phyloP scores from a whole-genome alignment of 331 rosid species.

The Quercus phellos region DNA sequence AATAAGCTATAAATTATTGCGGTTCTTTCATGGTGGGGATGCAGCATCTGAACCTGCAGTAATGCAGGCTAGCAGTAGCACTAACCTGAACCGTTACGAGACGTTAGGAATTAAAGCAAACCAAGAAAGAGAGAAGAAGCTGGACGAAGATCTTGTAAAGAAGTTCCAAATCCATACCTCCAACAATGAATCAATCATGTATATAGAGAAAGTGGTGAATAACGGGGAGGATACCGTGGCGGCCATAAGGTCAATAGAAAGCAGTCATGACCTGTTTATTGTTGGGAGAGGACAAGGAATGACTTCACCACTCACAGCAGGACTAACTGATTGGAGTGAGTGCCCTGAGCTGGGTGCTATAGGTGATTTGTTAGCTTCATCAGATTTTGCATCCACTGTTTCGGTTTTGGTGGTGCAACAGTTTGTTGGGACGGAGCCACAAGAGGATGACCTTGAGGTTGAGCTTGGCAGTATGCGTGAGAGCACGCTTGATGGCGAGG shows the following conservation, averaged over 20 bases:
- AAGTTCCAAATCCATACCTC: conserved; percentile 32
- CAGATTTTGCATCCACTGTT: conserved; percentile 68
- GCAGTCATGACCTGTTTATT: conserved; percentile 51
- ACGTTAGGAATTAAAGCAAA: conserved; percentile 32
- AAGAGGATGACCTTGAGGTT: conserved; percentile 7
- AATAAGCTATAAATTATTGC: no score
- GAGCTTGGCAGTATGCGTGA: not conserved
- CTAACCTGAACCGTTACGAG: not conserved
- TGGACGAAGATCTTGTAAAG: conserved; percentile 44
- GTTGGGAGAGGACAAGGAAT: conserved; percentile 76
- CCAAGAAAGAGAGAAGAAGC: conserved; percentile 30
- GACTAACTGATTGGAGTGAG: conserved; percentile 91
- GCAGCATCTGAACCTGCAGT: no score
- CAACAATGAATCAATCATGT: conserved; percentile 35
- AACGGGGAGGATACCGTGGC: conserved; percentile 86
- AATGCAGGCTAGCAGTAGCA: not conserved
- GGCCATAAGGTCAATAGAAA: conserved; percentile 60
- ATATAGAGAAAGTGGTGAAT: conserved; percentile 49
- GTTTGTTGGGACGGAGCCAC: conserved; percentile 39
- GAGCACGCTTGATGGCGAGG: conserved; percentile 18
- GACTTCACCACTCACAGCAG: conserved; percentile 63
- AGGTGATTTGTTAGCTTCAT: conserved; percentile 81
- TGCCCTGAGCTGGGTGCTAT: conserved; percentile 85
- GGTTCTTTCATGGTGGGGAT: no score
- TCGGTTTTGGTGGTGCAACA: conserved; percentile 86